Evolutionary conservation across 805 yeast genomes (phyloP), one percentile per base, ranked within the genome.

Genomic region (Ogataea glucozyma): DNA sequence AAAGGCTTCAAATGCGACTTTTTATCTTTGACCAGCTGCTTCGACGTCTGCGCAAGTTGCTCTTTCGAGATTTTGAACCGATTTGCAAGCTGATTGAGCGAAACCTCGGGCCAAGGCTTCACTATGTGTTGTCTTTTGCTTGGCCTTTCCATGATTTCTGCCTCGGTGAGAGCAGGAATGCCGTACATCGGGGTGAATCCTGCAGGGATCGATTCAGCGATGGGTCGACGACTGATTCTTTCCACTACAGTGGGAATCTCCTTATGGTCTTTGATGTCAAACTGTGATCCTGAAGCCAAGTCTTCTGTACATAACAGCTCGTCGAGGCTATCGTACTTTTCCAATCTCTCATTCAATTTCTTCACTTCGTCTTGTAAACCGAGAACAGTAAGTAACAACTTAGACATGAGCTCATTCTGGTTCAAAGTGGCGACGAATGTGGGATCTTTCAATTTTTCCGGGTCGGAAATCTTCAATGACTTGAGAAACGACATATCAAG

Each of bases 21-120:
- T 23, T 47, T 52, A 13, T 47, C 49, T 18, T 26, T 45, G 13
- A 26, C 43, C 4, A 50, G 29, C 9, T 26, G 33, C 29, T 48
- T 49, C 21, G 49, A 47, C 6, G 51, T 39, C 29, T 46, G 52
- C 12, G 38, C 6, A 9, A 51, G 31, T 34, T 46, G 51, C 12
- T 54, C 56, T 30, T 51, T 53, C 6, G 65, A 50, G 17, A 60
- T 45, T 17, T 56, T 57, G 35, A 59, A 59, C 43, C 59, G 47
- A 10, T 47, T 45, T 2, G 63, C 64, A 20, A 60, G 39, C 46
- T 59, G 62, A 32, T 41, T 51, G n/a, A 59, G 44, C 7, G 65
- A 53, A 9, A 54, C 49, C 40, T 60, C 64, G 5, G 58, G 57
- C 62, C 62, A 59, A 11, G 63, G 63, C 36, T 49, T 54, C 31